Evolutionary conservation across 345 rosid species (phyloP).

Genomic region (Raphanus raphanistrum): DNA sequence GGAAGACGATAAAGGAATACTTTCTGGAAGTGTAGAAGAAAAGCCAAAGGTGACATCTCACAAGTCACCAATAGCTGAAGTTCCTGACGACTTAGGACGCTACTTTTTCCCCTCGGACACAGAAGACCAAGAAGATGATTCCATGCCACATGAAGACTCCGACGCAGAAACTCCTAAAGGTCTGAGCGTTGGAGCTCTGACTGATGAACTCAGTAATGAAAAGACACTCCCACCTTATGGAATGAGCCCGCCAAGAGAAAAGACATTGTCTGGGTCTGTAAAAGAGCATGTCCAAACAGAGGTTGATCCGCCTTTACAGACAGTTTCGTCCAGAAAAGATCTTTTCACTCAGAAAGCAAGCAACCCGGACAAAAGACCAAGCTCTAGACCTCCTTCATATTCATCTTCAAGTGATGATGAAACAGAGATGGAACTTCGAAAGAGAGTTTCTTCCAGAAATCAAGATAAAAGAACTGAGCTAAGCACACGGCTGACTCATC

Average conservation of each 20-base stretch:
- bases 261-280: slow-evolving; percentile 37
- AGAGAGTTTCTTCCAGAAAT: slow-evolving; percentile 31
- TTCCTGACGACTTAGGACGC: slow-evolving; percentile 40
- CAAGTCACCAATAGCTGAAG: slow-evolving; percentile 25
- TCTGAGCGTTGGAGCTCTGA: slow-evolving; percentile 48
- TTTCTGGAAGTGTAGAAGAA: slow-evolving; percentile 26
- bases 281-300: slow-evolving; percentile 37
- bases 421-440: slow-evolving; percentile 36
- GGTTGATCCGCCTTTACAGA: slow-evolving; percentile 30
- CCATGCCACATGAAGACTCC: slow-evolving; percentile 35
- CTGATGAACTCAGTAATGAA: slow-evolving; percentile 57
- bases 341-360: slow-evolving; percentile 31
- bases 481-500: slow-evolving; percentile 38
- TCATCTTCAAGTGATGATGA: slow-evolving; percentile 43
- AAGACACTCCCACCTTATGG: slow-evolving; percentile 50
- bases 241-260: slow-evolving; percentile 35
- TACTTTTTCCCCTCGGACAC: slow-evolving; percentile 31
- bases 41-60: slow-evolving; percentile 27
- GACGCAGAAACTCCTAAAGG: slow-evolving; percentile 44
- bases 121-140: slow-evolving; percentile 41
- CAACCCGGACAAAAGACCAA: slow-evolving; percentile 35
- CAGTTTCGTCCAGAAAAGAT: slow-evolving; percentile 39
- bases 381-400: slow-evolving; percentile 26
- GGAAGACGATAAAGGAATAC: slow-evolving; percentile 36
- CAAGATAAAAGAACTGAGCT: slow-evolving; percentile 41